Evolutionary conservation across 2,329 filamentous ascomycete genomes (phyloP), one percentile per base, ranked within the genome.

Genomic region (Chrysoporthe cubensis): DNA sequence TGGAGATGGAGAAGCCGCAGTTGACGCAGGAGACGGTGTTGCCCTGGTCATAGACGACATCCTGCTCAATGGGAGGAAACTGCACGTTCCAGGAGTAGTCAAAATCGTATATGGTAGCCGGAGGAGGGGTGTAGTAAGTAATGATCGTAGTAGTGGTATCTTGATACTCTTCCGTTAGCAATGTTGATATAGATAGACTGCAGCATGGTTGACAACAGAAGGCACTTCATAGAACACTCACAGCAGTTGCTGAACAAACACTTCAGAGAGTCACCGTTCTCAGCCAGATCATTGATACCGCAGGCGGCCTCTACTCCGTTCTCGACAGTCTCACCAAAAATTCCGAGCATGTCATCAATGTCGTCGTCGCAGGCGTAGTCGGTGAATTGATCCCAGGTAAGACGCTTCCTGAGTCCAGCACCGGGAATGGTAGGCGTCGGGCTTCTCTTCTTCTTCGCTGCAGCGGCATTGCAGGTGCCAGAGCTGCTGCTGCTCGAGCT

Each of bases 41-140:
- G 0, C 48, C 50, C 11, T 54, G 50, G 7, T 34, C 37, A 64
- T 64, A 52, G n/a, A 52, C 48, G 9, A 52, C 48, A 32, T 52
- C 48, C 21, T 52, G 48, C 21, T 52, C 48, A 52, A 72, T 65
- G 34, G 42, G 42, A 34, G 26, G 34, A 16, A 62, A 54, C 18
- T 26, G 32, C 13, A 50, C n/a, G 18, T 62, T 62, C 60, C 60
- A 62, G 2, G 56, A 59, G 56, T 59, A 59, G 56, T 59, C 56
- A 13, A 59, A 59, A 8, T 37, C 21, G n/a, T 62, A 44, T 6
- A 54, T 32, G 16, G 43, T 62, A 40, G 42, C 60, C 13, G 40
- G 44, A 50, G 26, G n/a, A 13, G 60, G 60, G 4, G 42, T 44
- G 42, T 54, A 62, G 40, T 46, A 44, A 11, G 44, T 50, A 44